Evolutionary conservation across 768 basidiomycete genomes (phyloP).

Genomic region (Hericium coralloides): DNA sequence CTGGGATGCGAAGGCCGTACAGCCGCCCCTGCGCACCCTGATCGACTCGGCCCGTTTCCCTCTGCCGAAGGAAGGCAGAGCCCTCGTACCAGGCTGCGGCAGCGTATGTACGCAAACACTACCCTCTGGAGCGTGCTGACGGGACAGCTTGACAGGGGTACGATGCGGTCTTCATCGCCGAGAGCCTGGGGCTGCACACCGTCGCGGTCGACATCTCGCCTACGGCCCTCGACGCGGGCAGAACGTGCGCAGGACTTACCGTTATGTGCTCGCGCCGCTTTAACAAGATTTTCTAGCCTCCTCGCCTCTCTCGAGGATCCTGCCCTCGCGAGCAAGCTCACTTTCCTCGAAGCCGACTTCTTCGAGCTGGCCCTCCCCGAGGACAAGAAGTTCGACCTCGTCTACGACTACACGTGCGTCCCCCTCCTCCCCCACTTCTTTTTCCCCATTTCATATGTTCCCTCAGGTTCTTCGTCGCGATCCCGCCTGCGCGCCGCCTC

Average conservation of each 20-base stretch:
- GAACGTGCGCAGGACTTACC: conserved; percentile 20
- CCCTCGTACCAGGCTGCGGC: conserved; percentile 54
- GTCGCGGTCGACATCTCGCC: conserved; percentile 49
- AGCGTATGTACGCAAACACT: conserved; percentile 17
- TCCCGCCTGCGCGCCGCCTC: conserved; percentile 41
- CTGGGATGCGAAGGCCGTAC: conserved; percentile 50
- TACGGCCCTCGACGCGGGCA: conserved; percentile 42
- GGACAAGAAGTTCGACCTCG: conserved; percentile 37
- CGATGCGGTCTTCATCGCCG: conserved; percentile 48
- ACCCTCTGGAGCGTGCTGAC: neutral
- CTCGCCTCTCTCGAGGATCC: neutral
- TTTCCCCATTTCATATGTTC: no score
- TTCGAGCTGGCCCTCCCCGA: conserved; percentile 33
- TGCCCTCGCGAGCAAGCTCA: conserved; percentile 23
- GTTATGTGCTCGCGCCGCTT: no score
- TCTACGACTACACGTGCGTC: conserved; percentile 57
- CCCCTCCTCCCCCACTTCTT: neutral
- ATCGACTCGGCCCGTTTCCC: conserved; percentile 36
- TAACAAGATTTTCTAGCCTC: no score
- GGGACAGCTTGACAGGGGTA: conserved; percentile 37
- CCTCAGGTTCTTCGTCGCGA: conserved; percentile 62
- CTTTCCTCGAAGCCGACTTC: conserved; percentile 42
- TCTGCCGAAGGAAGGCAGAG: conserved; percentile 33
- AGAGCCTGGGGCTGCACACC: conserved; percentile 35
- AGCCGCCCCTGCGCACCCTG: conserved; percentile 47